Conservation (phyloP, 176 grass and related monocot species). For the Avena sativa region DNA sequence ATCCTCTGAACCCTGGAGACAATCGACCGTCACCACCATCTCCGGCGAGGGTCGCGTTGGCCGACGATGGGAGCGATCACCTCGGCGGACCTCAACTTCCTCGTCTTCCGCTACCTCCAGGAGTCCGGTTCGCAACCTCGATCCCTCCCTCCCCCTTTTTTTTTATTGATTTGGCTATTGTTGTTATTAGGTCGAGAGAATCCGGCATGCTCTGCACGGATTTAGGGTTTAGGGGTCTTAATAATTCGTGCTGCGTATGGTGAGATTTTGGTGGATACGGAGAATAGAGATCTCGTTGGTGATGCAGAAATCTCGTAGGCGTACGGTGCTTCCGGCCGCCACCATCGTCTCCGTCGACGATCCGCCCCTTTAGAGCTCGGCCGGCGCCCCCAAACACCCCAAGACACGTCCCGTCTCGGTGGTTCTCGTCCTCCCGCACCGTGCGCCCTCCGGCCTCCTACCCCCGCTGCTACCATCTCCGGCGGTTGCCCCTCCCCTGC, state of each 20-base stretch:
- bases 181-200: background rate
- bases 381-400: no score
- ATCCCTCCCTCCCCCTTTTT: background rate
- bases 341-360: no score
- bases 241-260: background rate
- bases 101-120: conserved; percentile 97
- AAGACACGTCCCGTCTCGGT: no score
- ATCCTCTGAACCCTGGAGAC: no score
- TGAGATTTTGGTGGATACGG: background rate
- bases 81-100: conserved; percentile 82
- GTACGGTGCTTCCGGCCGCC: background rate
- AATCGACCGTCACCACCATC: background rate
- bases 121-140: conserved; percentile 67
- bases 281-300: background rate
- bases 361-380: no score
- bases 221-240: conserved; percentile 13
- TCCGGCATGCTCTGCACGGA: background rate
- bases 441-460: no score
- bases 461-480: no score
- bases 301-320: background rate
- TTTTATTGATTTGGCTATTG: background rate
- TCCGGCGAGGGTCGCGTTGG: conserved; percentile 13
- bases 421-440: no score
- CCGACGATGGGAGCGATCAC: conserved; percentile 72
- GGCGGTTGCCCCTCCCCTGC: no score